Conservation (phyloP, 345 rosid species). For the Eucalyptus melliodora region DNA sequence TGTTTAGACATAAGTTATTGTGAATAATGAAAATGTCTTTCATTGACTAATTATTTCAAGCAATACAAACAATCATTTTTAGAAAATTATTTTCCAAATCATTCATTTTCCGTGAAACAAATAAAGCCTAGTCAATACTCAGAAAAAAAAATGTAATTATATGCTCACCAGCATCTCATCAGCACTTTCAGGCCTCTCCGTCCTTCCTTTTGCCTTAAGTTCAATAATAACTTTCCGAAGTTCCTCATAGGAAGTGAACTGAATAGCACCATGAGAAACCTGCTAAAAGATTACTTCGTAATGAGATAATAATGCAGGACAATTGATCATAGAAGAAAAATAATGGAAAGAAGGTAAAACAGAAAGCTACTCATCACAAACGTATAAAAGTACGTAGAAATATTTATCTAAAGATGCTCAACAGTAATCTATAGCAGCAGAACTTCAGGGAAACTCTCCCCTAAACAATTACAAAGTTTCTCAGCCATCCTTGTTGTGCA, state of each 20-base stretch:
- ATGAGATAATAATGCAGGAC: neutral
- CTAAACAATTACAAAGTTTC: neutral
- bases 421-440: neutral
- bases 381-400: neutral
- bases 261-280: conserved; percentile 96
- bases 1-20: neutral
- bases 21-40: neutral
- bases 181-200: conserved; percentile 8
- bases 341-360: neutral
- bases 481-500: neutral
- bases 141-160: neutral
- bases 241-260: conserved; percentile 89
- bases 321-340: neutral
- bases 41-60: neutral
- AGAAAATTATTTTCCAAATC: neutral
- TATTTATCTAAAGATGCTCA: neutral
- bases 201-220: conserved; percentile 22
- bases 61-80: neutral
- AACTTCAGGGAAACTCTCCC: neutral
- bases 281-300: conserved; percentile 35
- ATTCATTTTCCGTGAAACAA: neutral
- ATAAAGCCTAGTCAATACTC: neutral
- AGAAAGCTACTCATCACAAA: neutral
- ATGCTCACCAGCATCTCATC: conserved; percentile 46
- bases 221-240: conserved; percentile 56